A percentile compares a stretch with the other conserved stretches of the same genome.
These are phyloP conservation scores for Cadophora gregata DNA, from an alignment of 2,329 filamentous ascomycete genomes.

Conservation along the genomic window DNA sequence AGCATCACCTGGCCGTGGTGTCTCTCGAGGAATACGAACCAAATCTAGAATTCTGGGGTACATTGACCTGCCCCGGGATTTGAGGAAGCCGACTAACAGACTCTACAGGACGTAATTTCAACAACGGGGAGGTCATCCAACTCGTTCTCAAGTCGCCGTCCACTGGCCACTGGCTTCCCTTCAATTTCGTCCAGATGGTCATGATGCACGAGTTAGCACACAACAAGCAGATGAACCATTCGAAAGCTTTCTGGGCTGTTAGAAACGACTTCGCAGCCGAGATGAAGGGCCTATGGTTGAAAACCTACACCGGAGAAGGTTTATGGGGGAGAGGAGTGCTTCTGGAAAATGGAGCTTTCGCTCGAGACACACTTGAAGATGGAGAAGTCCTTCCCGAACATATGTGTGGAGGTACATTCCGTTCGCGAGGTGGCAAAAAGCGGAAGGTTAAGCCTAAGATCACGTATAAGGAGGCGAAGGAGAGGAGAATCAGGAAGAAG, in stretches of 20 bases:
- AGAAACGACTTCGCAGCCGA: constrained; percentile 74
- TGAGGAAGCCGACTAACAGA: neutral
- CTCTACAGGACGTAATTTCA: constrained; percentile 82
- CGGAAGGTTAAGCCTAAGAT: constrained; percentile 54
- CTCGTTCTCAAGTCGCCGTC: constrained; percentile 75
- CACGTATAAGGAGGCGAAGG: constrained; percentile 51
- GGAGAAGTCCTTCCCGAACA: constrained; percentile 70
- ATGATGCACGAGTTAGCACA: constrained; percentile 91
- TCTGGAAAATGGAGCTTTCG: constrained; percentile 65
- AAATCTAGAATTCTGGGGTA: constrained; percentile 75
- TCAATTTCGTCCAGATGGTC: constrained; percentile 87
- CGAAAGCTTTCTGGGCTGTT: constrained; percentile 79
- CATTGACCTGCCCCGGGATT: neutral
- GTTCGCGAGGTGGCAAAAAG: constrained; percentile 58
- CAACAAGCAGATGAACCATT: constrained; percentile 92
- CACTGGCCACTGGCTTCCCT: constrained; percentile 76
- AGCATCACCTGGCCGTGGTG: constrained; percentile 67
- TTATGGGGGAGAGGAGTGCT: constrained; percentile 78
- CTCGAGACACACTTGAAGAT: constrained; percentile 56
- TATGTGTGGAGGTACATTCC: constrained; percentile 82
- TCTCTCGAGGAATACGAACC: constrained; percentile 82
- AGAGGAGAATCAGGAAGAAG: constrained; percentile 61
- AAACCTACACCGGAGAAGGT: constrained; percentile 78
- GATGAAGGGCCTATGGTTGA: constrained; percentile 73
- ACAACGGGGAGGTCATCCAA: constrained; percentile 85